Percentiles rank a stretch among this genome's conserved stretches.
Evolutionary conservation across 2,329 filamentous ascomycete genomes (phyloP).

Genomic region (Westerdykella ornata): DNA sequence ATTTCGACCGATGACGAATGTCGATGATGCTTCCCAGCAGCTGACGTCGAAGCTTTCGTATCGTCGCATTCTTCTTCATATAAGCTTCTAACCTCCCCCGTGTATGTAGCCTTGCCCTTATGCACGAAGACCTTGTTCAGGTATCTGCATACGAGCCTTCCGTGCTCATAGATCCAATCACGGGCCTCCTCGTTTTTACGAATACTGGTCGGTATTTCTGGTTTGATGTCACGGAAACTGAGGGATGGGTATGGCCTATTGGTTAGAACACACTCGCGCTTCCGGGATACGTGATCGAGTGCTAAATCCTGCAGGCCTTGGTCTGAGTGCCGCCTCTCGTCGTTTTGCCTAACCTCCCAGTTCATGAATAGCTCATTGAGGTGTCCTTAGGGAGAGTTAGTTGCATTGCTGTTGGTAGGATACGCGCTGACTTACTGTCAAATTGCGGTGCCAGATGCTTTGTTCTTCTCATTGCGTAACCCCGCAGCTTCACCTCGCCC

Average conservation of each 20-base stretch:
- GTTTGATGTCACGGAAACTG: constrained; percentile 2
- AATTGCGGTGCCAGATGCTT: constrained; percentile 16
- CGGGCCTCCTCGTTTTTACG: constrained; percentile 1
- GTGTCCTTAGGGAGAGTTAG: constrained; percentile 14
- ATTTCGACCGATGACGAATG: not conserved
- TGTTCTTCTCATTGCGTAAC: constrained; percentile 13
- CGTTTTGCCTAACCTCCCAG: constrained; percentile 7
- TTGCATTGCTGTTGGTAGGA: not conserved
- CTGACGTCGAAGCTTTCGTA: not conserved
- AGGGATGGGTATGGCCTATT: not conserved
- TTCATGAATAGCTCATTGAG: constrained; percentile 20
- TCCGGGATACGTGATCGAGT: constrained; percentile 6
- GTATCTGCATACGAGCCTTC: constrained; percentile 10
- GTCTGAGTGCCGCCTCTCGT: constrained; percentile 3
- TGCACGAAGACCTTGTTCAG: constrained; percentile 7
- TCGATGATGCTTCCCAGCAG: constrained; percentile 6
- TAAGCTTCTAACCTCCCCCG: constrained; percentile 8
- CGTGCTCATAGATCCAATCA: constrained; percentile 7
- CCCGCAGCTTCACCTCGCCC: constrained; percentile 13
- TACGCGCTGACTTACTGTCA: constrained; percentile 9
- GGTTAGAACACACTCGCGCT: constrained; percentile 6
- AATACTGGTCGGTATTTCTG: not conserved
- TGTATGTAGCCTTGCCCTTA: constrained; percentile 9
- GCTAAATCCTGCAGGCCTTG: constrained; percentile 13
- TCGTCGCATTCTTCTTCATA: not conserved